These are phyloP conservation scores for Bipolaris zeicola DNA, from an alignment of 2,329 filamentous ascomycete species.

Conservation along the genomic window DNA sequence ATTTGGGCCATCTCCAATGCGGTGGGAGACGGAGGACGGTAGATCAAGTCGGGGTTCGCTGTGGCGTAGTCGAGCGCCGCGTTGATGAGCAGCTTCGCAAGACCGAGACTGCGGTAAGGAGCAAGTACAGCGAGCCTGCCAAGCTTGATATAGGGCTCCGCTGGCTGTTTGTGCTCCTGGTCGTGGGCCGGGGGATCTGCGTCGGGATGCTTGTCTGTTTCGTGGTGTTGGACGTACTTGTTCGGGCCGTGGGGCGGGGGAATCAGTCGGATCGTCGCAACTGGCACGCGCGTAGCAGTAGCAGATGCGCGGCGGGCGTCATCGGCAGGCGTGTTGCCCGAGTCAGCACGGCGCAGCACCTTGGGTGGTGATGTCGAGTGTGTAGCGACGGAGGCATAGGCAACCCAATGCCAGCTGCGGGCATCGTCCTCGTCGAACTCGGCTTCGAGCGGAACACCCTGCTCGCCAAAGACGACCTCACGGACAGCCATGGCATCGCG, in stretches of 20 bases:
- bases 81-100: conserved; percentile 70
- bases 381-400: conserved; percentile 70
- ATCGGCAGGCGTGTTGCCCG: conserved; percentile 49
- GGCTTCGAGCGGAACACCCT: conserved; percentile 63
- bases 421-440: conserved; percentile 84
- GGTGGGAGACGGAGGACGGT: conserved; percentile 47
- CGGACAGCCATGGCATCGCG: conserved; percentile 64
- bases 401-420: conserved; percentile 83
- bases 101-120: conserved; percentile 67
- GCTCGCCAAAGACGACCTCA: conserved; percentile 63
- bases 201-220: conserved; percentile 37
- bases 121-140: conserved; percentile 75
- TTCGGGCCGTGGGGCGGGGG: conserved; percentile 78
- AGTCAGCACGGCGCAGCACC: conserved; percentile 49
- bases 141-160: conserved; percentile 81
- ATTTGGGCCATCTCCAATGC: conserved; percentile 51
- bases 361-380: conserved; percentile 42
- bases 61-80: conserved; percentile 71
- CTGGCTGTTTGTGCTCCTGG: conserved; percentile 58
- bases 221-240: conserved; percentile 49
- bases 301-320: conserved; percentile 44
- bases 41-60: conserved; percentile 59
- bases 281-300: conserved; percentile 58
- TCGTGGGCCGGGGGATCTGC: conserved; percentile 29
- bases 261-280: conserved; percentile 79